A percentile compares a stretch with the other conserved stretches of the same genome.
Evolutionary conservation across 805 yeast species (phyloP).

Genomic region (Lipomyces lipofer): DNA sequence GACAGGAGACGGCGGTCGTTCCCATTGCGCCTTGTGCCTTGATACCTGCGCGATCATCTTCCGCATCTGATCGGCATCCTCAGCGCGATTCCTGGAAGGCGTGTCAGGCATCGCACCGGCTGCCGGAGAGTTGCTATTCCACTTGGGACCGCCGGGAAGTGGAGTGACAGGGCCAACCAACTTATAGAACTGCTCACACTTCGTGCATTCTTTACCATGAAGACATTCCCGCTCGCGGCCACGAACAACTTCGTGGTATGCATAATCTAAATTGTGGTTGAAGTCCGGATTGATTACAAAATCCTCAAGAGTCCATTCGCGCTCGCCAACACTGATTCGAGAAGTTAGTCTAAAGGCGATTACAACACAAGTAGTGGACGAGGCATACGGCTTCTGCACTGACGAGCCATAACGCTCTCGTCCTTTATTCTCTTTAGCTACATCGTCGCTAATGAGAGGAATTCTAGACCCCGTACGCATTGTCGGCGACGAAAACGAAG

Average conservation of each 20-base stretch:
- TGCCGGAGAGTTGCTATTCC: constrained; percentile 33
- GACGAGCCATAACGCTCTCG: constrained; percentile 22
- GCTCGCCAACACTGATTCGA: constrained; percentile 23
- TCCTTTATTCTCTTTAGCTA: constrained; percentile 26
- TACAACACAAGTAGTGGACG: no score
- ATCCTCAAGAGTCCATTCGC: constrained; percentile 45
- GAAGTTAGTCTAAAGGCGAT: no score
- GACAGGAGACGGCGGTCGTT: constrained; percentile 52
- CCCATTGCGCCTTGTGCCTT: constrained; percentile 38
- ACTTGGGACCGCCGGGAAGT: constrained; percentile 36
- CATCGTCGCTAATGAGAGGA: constrained; percentile 25
- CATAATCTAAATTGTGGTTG: constrained; percentile 37
- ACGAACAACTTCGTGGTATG: constrained; percentile 42
- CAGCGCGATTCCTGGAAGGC: not conserved
- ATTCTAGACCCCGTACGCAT: not conserved
- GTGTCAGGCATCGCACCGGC: not conserved
- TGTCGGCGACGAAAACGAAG: not conserved
- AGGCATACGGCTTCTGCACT: constrained; percentile 21
- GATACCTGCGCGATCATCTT: constrained; percentile 27
- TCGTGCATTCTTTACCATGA: constrained; percentile 42
- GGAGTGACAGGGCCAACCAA: constrained; percentile 36
- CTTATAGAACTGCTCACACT: constrained; percentile 41
- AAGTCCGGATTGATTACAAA: constrained; percentile 42
- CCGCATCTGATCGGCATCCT: not conserved
- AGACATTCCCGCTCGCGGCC: constrained; percentile 40